These are phyloP conservation scores for Gleditsia sinensis DNA, from an alignment of 306 rosid species.

Conservation along the genomic window DNA sequence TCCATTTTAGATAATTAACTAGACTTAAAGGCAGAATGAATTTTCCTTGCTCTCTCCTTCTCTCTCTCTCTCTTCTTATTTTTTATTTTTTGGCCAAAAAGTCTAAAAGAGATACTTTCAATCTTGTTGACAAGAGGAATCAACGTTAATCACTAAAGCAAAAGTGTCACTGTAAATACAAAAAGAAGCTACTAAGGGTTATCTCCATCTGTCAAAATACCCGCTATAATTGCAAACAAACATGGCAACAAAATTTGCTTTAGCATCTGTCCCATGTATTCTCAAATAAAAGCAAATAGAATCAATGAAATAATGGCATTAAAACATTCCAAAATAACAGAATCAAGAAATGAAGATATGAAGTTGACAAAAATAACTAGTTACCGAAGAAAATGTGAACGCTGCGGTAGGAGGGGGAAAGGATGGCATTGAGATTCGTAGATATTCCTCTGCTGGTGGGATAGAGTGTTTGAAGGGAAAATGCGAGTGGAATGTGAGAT, in stretches of 20 bases:
- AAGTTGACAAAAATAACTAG: too few relatives aligned
- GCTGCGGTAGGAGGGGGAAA: conserved; percentile 16
- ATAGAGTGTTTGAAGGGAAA: conserved; percentile 11
- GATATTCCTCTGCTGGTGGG: conserved; percentile 8
- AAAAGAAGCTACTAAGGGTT: neutral
- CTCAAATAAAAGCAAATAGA: neutral
- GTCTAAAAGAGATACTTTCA: neutral
- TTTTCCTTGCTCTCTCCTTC: neutral
- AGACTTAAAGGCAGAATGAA: neutral
- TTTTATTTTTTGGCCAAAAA: neutral
- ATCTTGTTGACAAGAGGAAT: neutral
- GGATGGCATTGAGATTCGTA: conserved; percentile 45
- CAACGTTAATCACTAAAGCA: neutral
- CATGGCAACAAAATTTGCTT: neutral
- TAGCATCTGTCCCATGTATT: neutral
- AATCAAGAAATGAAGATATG: neutral
- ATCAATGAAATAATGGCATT: neutral
- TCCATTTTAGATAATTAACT: neutral
- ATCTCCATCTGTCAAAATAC: too few relatives aligned
- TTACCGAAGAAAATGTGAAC: conserved; percentile 43
- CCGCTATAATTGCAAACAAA: too few relatives aligned
- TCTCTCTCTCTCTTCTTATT: neutral
- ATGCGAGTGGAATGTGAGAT: conserved; percentile 37
- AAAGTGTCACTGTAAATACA: neutral
- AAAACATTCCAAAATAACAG: too few relatives aligned